Evolutionary conservation across 192 early-diverging fungal genomes (phyloP).

Genomic region (Anaeromyces robustus): DNA sequence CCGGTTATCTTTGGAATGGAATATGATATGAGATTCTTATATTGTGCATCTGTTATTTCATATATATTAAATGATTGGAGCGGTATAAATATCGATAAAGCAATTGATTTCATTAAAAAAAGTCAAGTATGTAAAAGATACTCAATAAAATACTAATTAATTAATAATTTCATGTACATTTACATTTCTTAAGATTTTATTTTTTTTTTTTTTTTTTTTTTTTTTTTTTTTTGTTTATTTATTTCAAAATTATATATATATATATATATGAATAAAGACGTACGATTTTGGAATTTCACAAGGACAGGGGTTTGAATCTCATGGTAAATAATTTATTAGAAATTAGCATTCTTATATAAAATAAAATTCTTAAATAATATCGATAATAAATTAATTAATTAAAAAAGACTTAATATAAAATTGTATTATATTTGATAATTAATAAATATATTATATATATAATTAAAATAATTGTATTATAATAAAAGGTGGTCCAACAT

Average conservation of each 20-base stretch:
- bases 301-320: constrained; percentile 61
- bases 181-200: too few relatives aligned
- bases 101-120: constrained; percentile 36
- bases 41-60: constrained; percentile 70
- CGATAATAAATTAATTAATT: too few relatives aligned
- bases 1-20: constrained; percentile 55
- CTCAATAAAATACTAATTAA: too few relatives aligned
- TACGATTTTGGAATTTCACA: constrained; percentile 71
- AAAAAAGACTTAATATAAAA: too few relatives aligned
- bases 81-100: constrained; percentile 51
- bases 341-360: neutral
- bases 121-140: constrained; percentile 40
- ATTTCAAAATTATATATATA: neutral
- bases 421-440: too few relatives aligned
- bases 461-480: too few relatives aligned
- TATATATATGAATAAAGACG: constrained; percentile 10
- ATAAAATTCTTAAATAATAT: too few relatives aligned
- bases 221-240: neutral
- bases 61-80: constrained; percentile 79
- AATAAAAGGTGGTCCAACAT: constrained; percentile 57
- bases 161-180: too few relatives aligned
- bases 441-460: too few relatives aligned
- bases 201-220: neutral
- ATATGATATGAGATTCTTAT: constrained; percentile 79
- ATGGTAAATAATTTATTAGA: constrained; percentile 26